Evolutionary conservation across 2,329 filamentous ascomycete genomes (phyloP).

Genomic region (Aspergillus udagawae): DNA sequence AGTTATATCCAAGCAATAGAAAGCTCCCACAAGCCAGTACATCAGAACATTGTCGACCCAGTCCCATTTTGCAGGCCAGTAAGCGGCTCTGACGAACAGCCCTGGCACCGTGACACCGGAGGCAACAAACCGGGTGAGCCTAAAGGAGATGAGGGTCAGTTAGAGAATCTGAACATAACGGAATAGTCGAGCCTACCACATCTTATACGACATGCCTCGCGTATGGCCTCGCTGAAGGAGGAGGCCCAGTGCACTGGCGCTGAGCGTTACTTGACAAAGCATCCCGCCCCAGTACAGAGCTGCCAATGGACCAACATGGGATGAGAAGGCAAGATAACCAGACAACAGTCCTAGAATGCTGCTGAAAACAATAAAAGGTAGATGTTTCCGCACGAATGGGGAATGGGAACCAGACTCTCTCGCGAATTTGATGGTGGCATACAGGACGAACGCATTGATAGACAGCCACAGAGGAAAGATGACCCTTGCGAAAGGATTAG

Average conservation of each 20-base stretch:
- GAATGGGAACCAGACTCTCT: not conserved
- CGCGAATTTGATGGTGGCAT: not conserved
- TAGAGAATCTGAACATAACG: too few relatives aligned
- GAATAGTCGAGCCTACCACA: not conserved
- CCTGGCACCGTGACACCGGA: not conserved
- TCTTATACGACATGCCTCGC: not conserved
- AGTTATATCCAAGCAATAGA: not conserved
- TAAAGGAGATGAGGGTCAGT: not conserved
- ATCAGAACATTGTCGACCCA: not conserved
- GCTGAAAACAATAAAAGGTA: not conserved
- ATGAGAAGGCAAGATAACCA: not conserved
- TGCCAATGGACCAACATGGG: not conserved
- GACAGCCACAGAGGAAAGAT: slow-evolving; percentile 1
- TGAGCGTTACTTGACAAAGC: not conserved
- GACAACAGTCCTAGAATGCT: not conserved
- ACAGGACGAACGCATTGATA: slow-evolving; percentile 1
- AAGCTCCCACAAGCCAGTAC: not conserved
- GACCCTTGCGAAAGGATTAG: not conserved
- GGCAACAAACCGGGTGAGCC: not conserved
- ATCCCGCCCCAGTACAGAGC: not conserved
- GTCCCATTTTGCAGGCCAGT: not conserved
- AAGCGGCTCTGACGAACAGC: not conserved
- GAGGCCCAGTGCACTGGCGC: not conserved
- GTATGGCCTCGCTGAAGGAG: not conserved
- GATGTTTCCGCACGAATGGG: not conserved